phyloP scores from a whole-genome alignment of 208 protist genomes.

The Wallacemonas sp. region DNA sequence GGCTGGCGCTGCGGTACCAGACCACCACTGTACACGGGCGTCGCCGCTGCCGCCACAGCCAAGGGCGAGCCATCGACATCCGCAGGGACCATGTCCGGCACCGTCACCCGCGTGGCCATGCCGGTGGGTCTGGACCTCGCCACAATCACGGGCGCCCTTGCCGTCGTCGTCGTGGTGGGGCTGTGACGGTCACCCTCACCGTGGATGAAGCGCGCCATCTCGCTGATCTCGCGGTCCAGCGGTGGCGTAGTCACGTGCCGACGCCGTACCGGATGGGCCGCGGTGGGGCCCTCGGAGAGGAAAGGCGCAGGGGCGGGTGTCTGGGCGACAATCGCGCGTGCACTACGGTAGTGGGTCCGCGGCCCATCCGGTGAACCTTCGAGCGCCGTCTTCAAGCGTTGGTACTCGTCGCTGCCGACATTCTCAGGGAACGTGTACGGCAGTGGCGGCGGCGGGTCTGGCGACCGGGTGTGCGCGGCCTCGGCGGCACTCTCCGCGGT shows the following conservation, averaged over 20 bases:
- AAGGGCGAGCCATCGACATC: too few species aligned
- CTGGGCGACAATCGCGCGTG: not conserved
- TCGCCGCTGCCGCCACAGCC: too few species aligned
- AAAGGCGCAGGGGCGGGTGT: too few species aligned
- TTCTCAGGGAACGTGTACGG: not conserved
- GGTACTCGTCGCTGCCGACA: not conserved
- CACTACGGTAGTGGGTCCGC: not conserved
- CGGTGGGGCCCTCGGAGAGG: too few species aligned
- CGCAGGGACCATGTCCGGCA: too few species aligned
- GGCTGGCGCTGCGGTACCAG: too few species aligned
- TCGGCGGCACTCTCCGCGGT: too few species aligned
- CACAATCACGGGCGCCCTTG: not conserved
- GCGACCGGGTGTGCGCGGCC: not conserved
- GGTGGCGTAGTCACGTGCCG: not conserved
- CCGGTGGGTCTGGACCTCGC: not conserved
- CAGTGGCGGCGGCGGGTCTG: not conserved
- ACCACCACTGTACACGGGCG: too few species aligned
- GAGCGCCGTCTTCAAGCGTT: not conserved
- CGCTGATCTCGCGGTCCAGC: not conserved
- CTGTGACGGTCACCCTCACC: not conserved
- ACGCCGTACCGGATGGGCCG: too few species aligned
- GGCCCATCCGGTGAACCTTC: not conserved
- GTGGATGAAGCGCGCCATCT: not conserved
- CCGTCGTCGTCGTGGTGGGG: not conserved
- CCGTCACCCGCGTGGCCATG: too few species aligned